These are phyloP conservation scores for Ophiocordyceps camponoti-leonardi DNA, from an alignment of 2,329 filamentous ascomycete species.

Conservation along the genomic window DNA sequence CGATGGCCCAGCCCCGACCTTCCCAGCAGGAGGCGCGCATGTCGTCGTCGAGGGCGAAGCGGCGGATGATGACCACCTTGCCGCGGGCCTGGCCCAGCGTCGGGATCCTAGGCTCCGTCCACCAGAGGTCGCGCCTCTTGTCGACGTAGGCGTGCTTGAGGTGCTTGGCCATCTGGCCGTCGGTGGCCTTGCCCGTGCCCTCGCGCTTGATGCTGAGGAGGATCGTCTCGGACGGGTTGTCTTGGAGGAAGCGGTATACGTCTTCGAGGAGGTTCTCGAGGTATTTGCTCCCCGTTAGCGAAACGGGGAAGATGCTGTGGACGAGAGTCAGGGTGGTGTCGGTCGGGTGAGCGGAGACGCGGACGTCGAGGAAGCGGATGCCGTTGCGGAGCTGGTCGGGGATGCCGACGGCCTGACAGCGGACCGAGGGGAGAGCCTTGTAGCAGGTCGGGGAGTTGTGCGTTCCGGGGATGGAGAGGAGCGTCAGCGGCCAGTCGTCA, in stretches of 20 bases:
- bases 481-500: slow-evolving; percentile 55
- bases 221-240: slow-evolving; percentile 65
- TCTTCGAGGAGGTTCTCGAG: slow-evolving; percentile 56
- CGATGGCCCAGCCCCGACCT: slow-evolving; percentile 37
- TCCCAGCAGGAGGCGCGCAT: slow-evolving; percentile 30
- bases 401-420: slow-evolving; percentile 72
- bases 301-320: slow-evolving; percentile 78
- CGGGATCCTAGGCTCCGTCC: slow-evolving; percentile 59
- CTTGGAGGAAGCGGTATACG: slow-evolving; percentile 57
- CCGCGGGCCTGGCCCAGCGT: slow-evolving; percentile 63
- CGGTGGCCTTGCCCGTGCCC: slow-evolving; percentile 63
- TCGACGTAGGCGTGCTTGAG: slow-evolving; percentile 56
- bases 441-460: slow-evolving; percentile 86
- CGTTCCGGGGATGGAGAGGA: slow-evolving; percentile 82
- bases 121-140: slow-evolving; percentile 47
- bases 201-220: slow-evolving; percentile 85
- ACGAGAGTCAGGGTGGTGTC: slow-evolving; percentile 64
- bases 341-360: slow-evolving; percentile 39
- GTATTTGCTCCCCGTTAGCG: slow-evolving; percentile 64
- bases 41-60: slow-evolving; percentile 50
- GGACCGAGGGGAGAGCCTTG: slow-evolving; percentile 74
- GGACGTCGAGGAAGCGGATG: slow-evolving; percentile 85
- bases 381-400: slow-evolving; percentile 71
- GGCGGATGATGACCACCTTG: slow-evolving; percentile 67
- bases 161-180: slow-evolving; percentile 60